These are phyloP conservation scores for Hypomyces perniciosus DNA, from an alignment of 2,329 filamentous ascomycete species.

Conservation along the genomic window DNA sequence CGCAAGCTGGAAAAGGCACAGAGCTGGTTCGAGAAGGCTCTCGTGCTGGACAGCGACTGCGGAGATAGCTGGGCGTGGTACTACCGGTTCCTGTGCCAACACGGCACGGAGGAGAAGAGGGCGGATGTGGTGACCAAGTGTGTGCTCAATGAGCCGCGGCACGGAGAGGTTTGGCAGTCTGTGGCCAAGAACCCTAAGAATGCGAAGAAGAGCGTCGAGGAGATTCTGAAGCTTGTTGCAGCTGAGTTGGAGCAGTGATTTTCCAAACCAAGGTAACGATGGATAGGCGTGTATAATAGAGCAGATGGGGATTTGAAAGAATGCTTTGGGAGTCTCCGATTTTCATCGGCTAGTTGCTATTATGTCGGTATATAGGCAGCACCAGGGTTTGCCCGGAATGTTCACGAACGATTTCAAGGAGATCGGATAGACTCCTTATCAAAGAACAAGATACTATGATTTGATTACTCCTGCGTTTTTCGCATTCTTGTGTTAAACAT, in stretches of 20 bases:
- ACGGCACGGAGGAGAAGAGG: slow-evolving; percentile 91
- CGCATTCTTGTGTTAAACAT: too few species aligned
- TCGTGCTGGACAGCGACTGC: slow-evolving; percentile 76
- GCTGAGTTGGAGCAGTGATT: slow-evolving; percentile 32
- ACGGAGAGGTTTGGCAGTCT: slow-evolving; percentile 87
- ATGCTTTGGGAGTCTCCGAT: background rate
- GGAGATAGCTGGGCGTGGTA: slow-evolving; percentile 99
- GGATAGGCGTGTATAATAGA: slow-evolving; percentile 5
- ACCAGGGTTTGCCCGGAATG: background rate
- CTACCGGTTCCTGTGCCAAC: slow-evolving; percentile 84
- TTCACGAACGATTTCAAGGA: background rate
- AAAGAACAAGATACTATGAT: background rate
- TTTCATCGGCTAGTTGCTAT: background rate
- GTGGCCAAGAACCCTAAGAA: slow-evolving; percentile 83
- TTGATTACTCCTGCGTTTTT: background rate
- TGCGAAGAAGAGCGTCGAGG: slow-evolving; percentile 66
- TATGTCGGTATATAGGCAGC: background rate
- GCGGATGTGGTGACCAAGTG: slow-evolving; percentile 78
- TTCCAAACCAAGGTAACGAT: background rate
- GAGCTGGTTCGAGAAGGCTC: slow-evolving; percentile 95
- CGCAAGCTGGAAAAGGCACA: slow-evolving; percentile 87
- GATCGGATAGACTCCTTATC: background rate
- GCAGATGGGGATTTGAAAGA: slow-evolving; percentile 5
- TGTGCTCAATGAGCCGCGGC: slow-evolving; percentile 74
- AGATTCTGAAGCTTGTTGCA: slow-evolving; percentile 76